Percentiles rank a stretch among this genome's conserved stretches.
These are phyloP conservation scores for Amoeboaphelidium protococcarum DNA, from an alignment of 371 early-diverging fungal species.

Conservation along the genomic window DNA sequence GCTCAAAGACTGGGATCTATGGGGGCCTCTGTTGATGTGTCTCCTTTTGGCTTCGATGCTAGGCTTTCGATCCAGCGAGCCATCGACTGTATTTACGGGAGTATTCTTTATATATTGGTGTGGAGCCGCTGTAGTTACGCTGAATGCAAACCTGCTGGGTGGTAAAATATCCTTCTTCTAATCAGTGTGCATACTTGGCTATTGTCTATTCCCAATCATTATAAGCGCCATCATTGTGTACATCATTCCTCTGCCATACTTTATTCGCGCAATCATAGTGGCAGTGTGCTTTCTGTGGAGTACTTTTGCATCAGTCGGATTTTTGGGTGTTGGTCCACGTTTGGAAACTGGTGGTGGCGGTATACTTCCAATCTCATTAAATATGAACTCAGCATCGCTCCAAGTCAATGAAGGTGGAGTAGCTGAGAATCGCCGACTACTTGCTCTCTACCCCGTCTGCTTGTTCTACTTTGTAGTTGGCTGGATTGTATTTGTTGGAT, in stretches of 20 bases:
- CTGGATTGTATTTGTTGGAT: constrained; percentile 69
- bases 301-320: constrained; percentile 69
- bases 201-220: constrained; percentile 77
- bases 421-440: constrained; percentile 45
- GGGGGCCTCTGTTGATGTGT: constrained; percentile 81
- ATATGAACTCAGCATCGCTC: too few relatives aligned
- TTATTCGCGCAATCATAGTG: constrained; percentile 37
- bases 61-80: too few relatives aligned
- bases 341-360: too few relatives aligned
- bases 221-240: constrained; percentile 39
- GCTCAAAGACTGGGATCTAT: constrained; percentile 65
- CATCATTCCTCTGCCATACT: constrained; percentile 28
- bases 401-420: too few relatives aligned
- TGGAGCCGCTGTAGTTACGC: constrained; percentile 68
- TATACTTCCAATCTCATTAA: too few relatives aligned
- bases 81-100: constrained; percentile 56
- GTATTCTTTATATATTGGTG: constrained; percentile 73
- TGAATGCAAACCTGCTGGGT: constrained; percentile 73
- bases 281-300: constrained; percentile 53
- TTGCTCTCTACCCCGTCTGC: constrained; percentile 73
- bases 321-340: constrained; percentile 48
- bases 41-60: constrained; percentile 53
- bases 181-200: constrained; percentile 76
- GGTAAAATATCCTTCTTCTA: constrained; percentile 82
- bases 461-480: constrained; percentile 72